Evolutionary conservation across 495 filamentous ascomycete species (phyloP), one percentile per base, ranked within the genome.

Genomic region (Aspergillus steynii): DNA sequence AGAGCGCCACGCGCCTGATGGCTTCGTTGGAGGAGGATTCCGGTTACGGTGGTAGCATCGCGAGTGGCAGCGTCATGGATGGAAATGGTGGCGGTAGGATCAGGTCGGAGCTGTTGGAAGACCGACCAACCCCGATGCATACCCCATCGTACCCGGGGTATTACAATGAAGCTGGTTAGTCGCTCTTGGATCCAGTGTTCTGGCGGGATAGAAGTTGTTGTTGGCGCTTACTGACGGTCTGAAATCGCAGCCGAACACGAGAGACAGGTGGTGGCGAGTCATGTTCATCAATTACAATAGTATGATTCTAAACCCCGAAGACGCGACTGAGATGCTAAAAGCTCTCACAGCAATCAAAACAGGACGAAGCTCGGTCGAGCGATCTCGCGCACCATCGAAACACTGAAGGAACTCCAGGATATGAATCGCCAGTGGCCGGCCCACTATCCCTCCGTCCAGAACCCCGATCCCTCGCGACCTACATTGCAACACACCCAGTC

Each of bases 351-450:
- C 74, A 98, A 99, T 75, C 89, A 91, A 61, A 96, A 98, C 71
- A 87, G 92, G 42, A 91, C 85, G 12, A 83, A 90, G 54, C 86
- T 99, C 34, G 92, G 85, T 50, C 88, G 93, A 48, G 88, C 91
- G 45, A 96, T 99, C 68, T 90, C 86, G 65, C 82, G 85, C 29
- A 92, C 91, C 3, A 85, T 97, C 55, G 93, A 98, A 48, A 88
- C 90, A 0, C 69, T 92, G 61, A 86, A 88, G 76, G 83, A 84
- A 56, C 83, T 99, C 55, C 92, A 96, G 74, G 86, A 90, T 65
- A 93, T 88, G 83, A 99, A 99, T 65, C 76, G 87, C 31, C 83
- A 85, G 72, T 98, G 96, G 95, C 96, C 95, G 5, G 93, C 93
- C 42, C 90, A 93, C 67, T 99, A 99, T 69, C 96, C 95, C 53